Base-by-base conservation (phyloP, 108 stramenopile genomes). In the Seminavis robusta region DNA sequence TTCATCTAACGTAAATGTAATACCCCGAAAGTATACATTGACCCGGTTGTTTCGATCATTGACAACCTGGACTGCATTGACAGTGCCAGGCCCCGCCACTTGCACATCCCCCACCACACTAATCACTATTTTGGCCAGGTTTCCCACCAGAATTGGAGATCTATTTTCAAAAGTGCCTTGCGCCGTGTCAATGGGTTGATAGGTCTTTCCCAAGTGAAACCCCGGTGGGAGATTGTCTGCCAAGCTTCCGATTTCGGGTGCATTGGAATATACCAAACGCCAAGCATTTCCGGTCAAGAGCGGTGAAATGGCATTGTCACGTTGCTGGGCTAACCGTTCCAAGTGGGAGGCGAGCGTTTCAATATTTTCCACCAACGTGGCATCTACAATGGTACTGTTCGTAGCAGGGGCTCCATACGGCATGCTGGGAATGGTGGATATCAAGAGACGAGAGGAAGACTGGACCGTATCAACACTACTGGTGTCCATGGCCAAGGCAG, bases 21-120 rank as follows among this genome's bases (percentile, higher is more conserved):
- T 49, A 28, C 9, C 19, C 31, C 37, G 34, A 29, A 52, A 52
- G 6, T 52, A 19, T 13, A 52, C 24, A 31, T 33, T 19, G 10
- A 52, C 51, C 51, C 51, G 49, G n/a, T 51, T 51, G 49, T 51
- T 51, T 19, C 19, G 6, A 29, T 9, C 11, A 29, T 52, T 52
- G 9, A 24, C 33, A 13, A 52, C 23, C 33, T 36, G 34, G 1
- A 17, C 33, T 4, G 51, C 51, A 24, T 52, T 52, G 51, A 52
- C 3, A 4, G 31, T 24, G 1, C 33, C 51, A 17, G 6, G 21
- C 0, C 23, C 10, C 10, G 17, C n/a, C 19, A 36, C 34, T 13
- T 16, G 6, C 17, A 52, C 33, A 33, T 21, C 23, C 4, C 51
- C 51, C n/a, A 52, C 51, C 13, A 52, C 51, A 31, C 21, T 24